Evolutionary conservation across 2,329 filamentous ascomycete species (phyloP).

Genomic region (Tolypocladium inflatum): DNA sequence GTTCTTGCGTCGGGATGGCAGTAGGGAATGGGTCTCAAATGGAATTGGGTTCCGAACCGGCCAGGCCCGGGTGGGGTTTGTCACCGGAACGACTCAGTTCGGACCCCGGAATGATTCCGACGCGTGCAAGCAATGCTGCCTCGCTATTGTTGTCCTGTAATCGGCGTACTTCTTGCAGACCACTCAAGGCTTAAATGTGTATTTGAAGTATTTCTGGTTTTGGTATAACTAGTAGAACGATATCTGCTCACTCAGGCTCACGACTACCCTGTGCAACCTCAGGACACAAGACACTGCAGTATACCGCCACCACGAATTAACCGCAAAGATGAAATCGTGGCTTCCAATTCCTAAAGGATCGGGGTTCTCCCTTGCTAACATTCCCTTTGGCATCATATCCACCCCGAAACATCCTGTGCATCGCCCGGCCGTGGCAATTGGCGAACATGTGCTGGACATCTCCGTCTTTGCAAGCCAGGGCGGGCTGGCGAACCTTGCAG

Average conservation of each 20-base stretch:
- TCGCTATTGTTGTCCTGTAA: not conserved
- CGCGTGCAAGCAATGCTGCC: not conserved
- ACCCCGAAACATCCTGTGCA: constrained; percentile 44
- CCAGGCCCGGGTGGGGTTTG: not conserved
- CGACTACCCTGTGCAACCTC: no score
- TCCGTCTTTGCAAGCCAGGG: constrained; percentile 41
- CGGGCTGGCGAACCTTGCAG: constrained; percentile 24
- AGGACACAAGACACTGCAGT: not conserved
- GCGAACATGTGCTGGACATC: constrained; percentile 62
- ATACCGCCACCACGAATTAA: not conserved
- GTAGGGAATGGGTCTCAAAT: not conserved
- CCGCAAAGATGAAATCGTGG: constrained; percentile 12
- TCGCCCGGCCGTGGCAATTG: constrained; percentile 63
- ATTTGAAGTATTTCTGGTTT: not conserved
- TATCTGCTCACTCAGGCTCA: no score
- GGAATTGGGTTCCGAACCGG: not conserved
- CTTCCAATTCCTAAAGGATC: constrained; percentile 13
- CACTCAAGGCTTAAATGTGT: not conserved
- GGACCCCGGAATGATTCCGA: not conserved
- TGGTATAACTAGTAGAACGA: not conserved
- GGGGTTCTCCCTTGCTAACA: constrained; percentile 65
- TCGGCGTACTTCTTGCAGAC: no score
- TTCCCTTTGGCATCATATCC: constrained; percentile 76
- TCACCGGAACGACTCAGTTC: not conserved
- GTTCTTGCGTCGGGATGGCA: not conserved